Evolutionary conservation across 768 basidiomycete genomes (phyloP), one percentile per base, ranked within the genome.

Genomic region (Lactarius hatsudake): DNA sequence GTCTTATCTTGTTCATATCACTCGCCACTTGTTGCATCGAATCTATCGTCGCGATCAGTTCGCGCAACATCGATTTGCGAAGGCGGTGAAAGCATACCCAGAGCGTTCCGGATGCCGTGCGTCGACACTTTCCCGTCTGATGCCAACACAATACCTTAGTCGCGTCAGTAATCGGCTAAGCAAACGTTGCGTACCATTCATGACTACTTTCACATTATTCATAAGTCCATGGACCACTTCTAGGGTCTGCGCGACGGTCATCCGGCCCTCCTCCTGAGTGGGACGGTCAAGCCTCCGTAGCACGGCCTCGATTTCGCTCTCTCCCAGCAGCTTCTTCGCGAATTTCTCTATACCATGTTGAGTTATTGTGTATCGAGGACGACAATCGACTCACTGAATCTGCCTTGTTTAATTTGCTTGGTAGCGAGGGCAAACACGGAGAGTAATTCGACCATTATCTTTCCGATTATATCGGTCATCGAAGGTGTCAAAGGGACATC

Each of bases 371-470:
- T 6, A 23, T 18, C 2, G 8, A 12, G 4, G 15, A 36, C n/a
- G 1, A 15, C 13, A 15, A 15, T 1, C 3, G 0, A 55, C 64
- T 65, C 12, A 65, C 59, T 65, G 5, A 65, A 42, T 54, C 30
- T 48, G 2, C 64, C 53, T 3, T 61, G 40, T 0, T 28, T 43
- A 40, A 65, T 53, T n/a, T 65, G 38, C n/a, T 55, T 61, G 8
- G 59, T 61, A 4, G 64, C 64, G 2, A 65, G 40, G 7, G 64
- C 59, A 8, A 65, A 30, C 0, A 38, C 60, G 3, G 40, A 42
- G n/a, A 65, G 38, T 20, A 65, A 30, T 34, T 65, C 59, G 17
- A 55, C 59, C 9, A 65, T 32, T 17, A 65, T 55, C 32, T 61
- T 45, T 3, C 36, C 30, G 3, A 61, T 4, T 4, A 61, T 26